A percentile compares a stretch with the other conserved stretches of the same genome.
Conservation (phyloP, 2,329 filamentous ascomycete species). For the Diaporthe caulivora region DNA sequence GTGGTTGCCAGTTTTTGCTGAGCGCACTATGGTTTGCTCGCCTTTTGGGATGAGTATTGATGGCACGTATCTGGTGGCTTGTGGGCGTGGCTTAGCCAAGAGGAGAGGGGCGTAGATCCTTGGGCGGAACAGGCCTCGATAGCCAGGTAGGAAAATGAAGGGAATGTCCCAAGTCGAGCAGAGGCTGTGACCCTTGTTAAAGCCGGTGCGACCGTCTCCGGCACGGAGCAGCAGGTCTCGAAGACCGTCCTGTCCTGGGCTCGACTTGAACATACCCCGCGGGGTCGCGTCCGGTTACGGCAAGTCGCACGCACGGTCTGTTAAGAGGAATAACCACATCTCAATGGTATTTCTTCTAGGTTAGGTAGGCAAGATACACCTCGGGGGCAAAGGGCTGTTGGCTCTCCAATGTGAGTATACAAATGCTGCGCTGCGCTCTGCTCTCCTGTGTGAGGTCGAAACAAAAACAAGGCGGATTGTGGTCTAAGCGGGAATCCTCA, state of each 20-base stretch:
- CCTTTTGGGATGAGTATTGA: background rate
- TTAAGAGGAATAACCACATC: background rate
- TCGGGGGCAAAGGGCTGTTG: background rate
- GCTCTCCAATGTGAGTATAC: background rate
- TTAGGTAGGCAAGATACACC: background rate
- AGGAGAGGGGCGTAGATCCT: background rate
- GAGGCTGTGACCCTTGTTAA: background rate
- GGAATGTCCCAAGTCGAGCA: no score
- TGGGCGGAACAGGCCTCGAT: no score
- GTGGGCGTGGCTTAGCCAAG: background rate
- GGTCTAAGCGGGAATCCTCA: background rate
- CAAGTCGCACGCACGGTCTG: background rate
- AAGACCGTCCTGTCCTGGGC: background rate
- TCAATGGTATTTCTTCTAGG: slow-evolving; percentile 2
- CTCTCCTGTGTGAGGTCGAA: background rate
- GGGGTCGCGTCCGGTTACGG: no score
- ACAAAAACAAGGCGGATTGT: background rate
- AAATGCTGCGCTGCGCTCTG: slow-evolving; percentile 21
- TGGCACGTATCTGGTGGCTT: background rate
- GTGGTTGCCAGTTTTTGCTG: background rate
- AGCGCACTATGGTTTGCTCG: background rate
- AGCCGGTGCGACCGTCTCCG: background rate
- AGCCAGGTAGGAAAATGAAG: no score
- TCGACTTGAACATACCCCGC: no score
- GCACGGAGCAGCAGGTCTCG: background rate